These are phyloP conservation scores for Hirsutella thompsonii DNA, from an alignment of 2,329 filamentous ascomycete genomes.

Conservation along the genomic window DNA sequence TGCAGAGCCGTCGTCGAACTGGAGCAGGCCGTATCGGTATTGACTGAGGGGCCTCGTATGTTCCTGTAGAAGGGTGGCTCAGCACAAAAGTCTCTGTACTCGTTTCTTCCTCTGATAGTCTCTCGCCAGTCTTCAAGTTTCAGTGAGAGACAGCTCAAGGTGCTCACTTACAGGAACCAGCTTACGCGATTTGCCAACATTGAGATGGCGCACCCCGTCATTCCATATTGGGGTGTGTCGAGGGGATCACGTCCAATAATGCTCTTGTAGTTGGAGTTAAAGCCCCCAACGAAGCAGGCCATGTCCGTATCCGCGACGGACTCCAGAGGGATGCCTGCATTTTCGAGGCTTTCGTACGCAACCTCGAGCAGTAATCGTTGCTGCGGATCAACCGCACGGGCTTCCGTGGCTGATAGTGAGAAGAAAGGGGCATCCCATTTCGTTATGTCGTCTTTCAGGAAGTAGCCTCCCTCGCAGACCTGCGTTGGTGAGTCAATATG, in stretches of 20 bases:
- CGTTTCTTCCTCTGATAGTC: too few species aligned
- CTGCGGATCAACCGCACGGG: neutral
- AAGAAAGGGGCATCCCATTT: conserved; percentile 2
- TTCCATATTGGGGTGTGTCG: neutral
- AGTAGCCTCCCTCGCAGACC: conserved; percentile 1
- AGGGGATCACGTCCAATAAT: neutral
- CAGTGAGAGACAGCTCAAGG: too few species aligned
- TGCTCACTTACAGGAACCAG: neutral
- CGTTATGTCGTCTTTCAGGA: conserved; percentile 1
- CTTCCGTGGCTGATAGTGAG: neutral
- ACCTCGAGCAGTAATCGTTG: conserved; percentile 1
- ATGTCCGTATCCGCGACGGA: neutral
- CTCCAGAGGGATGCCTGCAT: neutral
- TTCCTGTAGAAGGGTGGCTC: neutral
- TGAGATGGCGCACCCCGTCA: neutral
- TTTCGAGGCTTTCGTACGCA: conserved; percentile 1
- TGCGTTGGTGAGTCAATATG: neutral
- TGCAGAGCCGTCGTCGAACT: neutral
- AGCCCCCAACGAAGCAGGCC: conserved; percentile 1
- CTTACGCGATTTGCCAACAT: neutral
- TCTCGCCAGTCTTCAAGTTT: too few species aligned
- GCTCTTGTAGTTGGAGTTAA: neutral
- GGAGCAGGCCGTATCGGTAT: neutral
- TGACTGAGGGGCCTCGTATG: neutral
- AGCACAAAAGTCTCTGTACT: too few species aligned